A percentile compares a stretch with the other conserved stretches of the same genome.
Conservation (phyloP, 2,329 filamentous ascomycete species). For the Phyllosticta citriasiana region DNA sequence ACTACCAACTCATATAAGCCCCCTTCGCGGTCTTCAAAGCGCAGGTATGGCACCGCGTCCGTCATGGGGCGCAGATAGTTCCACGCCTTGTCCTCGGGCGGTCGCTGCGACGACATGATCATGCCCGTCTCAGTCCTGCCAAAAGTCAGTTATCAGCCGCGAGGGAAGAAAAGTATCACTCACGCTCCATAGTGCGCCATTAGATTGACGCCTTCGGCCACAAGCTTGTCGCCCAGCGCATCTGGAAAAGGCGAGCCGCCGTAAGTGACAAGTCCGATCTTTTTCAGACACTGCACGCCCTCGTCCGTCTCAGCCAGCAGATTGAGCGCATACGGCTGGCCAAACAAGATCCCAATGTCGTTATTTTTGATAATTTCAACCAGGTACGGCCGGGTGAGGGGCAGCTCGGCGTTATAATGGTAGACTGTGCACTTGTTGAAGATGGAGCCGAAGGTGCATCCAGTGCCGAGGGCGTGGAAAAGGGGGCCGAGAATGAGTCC, state of each 20-base stretch:
- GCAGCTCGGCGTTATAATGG: conserved; percentile 5
- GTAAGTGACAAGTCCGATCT: conserved; percentile 45
- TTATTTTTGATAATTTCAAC: conserved; percentile 15
- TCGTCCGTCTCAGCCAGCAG: conserved; percentile 49
- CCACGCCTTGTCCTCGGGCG: conserved; percentile 47
- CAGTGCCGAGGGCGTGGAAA: conserved; percentile 7
- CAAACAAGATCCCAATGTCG: conserved; percentile 46
- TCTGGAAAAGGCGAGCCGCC: conserved; percentile 51
- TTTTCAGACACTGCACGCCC: conserved; percentile 41
- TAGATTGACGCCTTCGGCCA: conserved; percentile 44
- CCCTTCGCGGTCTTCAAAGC: conserved; percentile 24
- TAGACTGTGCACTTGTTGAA: conserved; percentile 2
- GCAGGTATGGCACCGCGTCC: conserved; percentile 30
- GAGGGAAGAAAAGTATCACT: conserved; percentile 16
- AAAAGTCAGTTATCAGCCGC: conserved; percentile 1
- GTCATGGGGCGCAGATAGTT: conserved; percentile 44
- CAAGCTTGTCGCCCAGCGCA: conserved; percentile 45
- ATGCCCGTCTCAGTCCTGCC: conserved; percentile 50
- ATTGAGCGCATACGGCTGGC: conserved; percentile 57
- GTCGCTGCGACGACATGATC: conserved; percentile 51
- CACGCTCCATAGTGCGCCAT: conserved; percentile 48
- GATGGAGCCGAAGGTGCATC: conserved; percentile 4
- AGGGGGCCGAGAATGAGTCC: conserved; percentile 8
- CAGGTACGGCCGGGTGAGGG: conserved; percentile 17
- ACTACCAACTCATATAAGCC: conserved; percentile 29